Conservation (phyloP, 345 rosid genomes). For the Salix purpurea region DNA sequence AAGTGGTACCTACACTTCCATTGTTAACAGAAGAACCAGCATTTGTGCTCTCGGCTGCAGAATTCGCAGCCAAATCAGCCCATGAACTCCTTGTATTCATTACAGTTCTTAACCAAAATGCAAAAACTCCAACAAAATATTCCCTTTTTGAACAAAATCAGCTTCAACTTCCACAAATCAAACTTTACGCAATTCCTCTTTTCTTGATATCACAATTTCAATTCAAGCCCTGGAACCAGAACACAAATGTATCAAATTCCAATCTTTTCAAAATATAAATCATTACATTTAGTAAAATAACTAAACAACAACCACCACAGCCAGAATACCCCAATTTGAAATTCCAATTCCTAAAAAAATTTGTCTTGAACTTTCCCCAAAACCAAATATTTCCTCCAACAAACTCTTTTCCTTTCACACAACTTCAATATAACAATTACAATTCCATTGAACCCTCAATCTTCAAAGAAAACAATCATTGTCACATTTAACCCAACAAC, state of each 20-base stretch:
- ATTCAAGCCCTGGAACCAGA: conserved; percentile 16
- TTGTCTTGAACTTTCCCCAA: neutral
- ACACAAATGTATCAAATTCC: neutral
- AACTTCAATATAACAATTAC: neutral
- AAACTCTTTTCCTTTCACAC: neutral
- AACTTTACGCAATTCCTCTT: neutral
- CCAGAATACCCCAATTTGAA: neutral
- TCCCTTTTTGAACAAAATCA: conserved; percentile 1
- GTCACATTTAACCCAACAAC: neutral
- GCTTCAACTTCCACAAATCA: conserved; percentile 11
- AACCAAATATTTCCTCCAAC: neutral
- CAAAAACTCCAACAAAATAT: conserved; percentile 1
- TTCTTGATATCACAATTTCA: neutral
- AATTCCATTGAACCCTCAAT: neutral
- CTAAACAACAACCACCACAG: neutral
- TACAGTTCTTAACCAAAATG: conserved; percentile 23
- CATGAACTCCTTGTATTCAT: conserved; percentile 72
- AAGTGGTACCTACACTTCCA: conserved; percentile 29
- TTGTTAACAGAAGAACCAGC: conserved; percentile 44
- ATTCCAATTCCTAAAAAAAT: neutral
- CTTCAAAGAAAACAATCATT: neutral
- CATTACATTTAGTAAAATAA: neutral
- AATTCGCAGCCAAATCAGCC: conserved; percentile 91
- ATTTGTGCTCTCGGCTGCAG: conserved; percentile 66
- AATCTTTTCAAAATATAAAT: neutral